phyloP scores from a whole-genome alignment of 192 early-diverging fungal species.

The Mycoemilia scoparia region DNA sequence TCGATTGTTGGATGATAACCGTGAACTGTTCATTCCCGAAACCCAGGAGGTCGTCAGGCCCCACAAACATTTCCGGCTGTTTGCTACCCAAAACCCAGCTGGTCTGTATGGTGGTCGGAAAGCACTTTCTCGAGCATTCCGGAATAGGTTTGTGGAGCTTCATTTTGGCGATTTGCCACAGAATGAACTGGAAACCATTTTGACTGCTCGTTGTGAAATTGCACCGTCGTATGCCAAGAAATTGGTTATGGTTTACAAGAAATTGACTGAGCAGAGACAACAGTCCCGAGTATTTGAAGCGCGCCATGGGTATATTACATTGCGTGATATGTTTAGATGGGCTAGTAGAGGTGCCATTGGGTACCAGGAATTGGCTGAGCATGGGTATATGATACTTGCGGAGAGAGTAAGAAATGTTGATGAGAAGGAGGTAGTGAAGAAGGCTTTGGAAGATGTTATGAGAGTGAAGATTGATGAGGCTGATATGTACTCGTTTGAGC shows the following conservation, averaged over 20 bases:
- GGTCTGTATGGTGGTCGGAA: constrained; percentile 95
- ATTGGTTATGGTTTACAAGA: constrained; percentile 71
- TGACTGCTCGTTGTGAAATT: constrained; percentile 63
- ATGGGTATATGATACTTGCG: constrained; percentile 89
- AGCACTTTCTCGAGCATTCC: constrained; percentile 85
- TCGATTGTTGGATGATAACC: constrained; percentile 90
- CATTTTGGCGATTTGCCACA: constrained; percentile 96
- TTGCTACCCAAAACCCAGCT: constrained; percentile 99
- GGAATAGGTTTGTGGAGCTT: constrained; percentile 92
- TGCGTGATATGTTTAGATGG: constrained; percentile 97
- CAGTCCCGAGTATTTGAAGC: constrained; percentile 87
- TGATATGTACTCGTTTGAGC: constrained; percentile 10
- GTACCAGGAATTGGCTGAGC: constrained; percentile 72
- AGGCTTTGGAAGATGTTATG: constrained; percentile 72
- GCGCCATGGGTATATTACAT: constrained; percentile 80
- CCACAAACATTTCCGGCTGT: constrained; percentile 90
- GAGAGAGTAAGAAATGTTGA: constrained; percentile 71
- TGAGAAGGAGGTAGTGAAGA: constrained; percentile 61
- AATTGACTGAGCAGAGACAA: constrained; percentile 53
- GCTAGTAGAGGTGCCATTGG: constrained; percentile 60
- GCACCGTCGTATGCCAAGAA: constrained; percentile 75
- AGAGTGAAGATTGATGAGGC: constrained; percentile 30
- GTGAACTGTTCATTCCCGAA: constrained; percentile 90
- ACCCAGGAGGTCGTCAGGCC: constrained; percentile 86
- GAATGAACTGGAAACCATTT: constrained; percentile 74